A percentile compares a stretch with the other conserved stretches of the same genome.
Conservation (phyloP, 2,329 filamentous ascomycete genomes). For the Fusarium temperatum region DNA sequence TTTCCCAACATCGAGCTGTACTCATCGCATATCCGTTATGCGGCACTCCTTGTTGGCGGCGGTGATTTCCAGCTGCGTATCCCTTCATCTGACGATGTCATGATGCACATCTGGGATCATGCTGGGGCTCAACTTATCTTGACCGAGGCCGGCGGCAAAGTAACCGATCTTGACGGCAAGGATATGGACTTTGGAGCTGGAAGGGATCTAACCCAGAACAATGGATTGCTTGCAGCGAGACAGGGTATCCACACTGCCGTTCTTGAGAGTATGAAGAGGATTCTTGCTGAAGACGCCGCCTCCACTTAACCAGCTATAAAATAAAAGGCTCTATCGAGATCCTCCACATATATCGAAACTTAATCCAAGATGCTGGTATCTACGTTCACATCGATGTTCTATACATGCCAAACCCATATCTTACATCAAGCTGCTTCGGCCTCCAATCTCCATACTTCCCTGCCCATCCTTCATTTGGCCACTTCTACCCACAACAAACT, state of each 20-base stretch:
- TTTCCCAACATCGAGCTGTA: constrained; percentile 52
- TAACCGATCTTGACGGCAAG: constrained; percentile 58
- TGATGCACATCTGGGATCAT: constrained; percentile 60
- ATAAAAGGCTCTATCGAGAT: background rate
- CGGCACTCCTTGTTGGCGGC: constrained; percentile 49
- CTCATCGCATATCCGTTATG: constrained; percentile 53
- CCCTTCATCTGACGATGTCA: constrained; percentile 28
- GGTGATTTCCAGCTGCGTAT: constrained; percentile 49
- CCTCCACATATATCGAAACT: background rate
- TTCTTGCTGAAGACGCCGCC: constrained; percentile 25
- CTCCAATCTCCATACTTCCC: constrained; percentile 90
- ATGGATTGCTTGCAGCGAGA: constrained; percentile 56
- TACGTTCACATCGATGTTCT: constrained; percentile 1
- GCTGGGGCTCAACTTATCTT: constrained; percentile 67
- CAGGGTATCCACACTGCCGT: constrained; percentile 53
- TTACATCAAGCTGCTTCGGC: constrained; percentile 92
- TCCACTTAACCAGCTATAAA: background rate
- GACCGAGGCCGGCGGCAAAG: constrained; percentile 62
- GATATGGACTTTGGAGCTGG: constrained; percentile 50
- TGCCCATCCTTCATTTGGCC: constrained; percentile 96
- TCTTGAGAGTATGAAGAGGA: constrained; percentile 44
- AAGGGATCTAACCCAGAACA: constrained; percentile 45
- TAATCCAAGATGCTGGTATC: background rate
- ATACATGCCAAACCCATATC: constrained; percentile 7
- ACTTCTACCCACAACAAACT: constrained; percentile 92